phyloP scores from a whole-genome alignment of 2,329 filamentous ascomycete genomes.

The Atkinsonella texensis region DNA sequence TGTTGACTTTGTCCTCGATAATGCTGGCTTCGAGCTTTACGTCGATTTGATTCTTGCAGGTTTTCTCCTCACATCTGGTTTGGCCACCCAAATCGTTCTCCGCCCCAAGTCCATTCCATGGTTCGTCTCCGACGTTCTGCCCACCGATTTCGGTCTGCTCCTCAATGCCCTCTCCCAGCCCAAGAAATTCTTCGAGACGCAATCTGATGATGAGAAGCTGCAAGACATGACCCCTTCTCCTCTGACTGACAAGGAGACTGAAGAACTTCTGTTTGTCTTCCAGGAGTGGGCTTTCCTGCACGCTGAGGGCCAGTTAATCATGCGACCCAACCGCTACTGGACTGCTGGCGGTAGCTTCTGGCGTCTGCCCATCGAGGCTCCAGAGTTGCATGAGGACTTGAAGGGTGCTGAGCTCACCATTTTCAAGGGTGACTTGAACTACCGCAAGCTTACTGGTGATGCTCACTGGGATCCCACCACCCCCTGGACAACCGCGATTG shows the following conservation, averaged over 20 bases:
- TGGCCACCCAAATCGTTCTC: constrained; percentile 78
- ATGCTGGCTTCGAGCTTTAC: constrained; percentile 93
- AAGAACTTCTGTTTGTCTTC: constrained; percentile 66
- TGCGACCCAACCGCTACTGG: constrained; percentile 87
- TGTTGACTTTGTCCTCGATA: constrained; percentile 92
- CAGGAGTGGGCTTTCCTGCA: constrained; percentile 70
- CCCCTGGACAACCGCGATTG: constrained; percentile 72
- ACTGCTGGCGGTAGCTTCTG: constrained; percentile 80
- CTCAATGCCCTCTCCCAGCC: constrained; percentile 70
- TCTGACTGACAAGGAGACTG: constrained; percentile 54
- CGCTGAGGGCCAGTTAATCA: constrained; percentile 67
- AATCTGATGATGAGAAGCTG: constrained; percentile 52
- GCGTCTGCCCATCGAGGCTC: constrained; percentile 61
- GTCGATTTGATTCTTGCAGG: constrained; percentile 88
- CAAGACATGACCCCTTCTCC: constrained; percentile 45
- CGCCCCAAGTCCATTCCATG: constrained; percentile 94
- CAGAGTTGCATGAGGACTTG: constrained; percentile 62
- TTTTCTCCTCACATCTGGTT: constrained; percentile 70
- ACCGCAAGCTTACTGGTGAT: constrained; percentile 83
- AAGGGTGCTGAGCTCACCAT: constrained; percentile 77
- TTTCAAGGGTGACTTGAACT: constrained; percentile 97
- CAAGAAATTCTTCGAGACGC: constrained; percentile 64
- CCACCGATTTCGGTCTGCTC: constrained; percentile 72
- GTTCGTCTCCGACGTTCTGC: constrained; percentile 95
- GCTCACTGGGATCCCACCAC: constrained; percentile 76